Conservation (phyloP, 2,329 filamentous ascomycete species). For the Coleophoma cylindrospora region DNA sequence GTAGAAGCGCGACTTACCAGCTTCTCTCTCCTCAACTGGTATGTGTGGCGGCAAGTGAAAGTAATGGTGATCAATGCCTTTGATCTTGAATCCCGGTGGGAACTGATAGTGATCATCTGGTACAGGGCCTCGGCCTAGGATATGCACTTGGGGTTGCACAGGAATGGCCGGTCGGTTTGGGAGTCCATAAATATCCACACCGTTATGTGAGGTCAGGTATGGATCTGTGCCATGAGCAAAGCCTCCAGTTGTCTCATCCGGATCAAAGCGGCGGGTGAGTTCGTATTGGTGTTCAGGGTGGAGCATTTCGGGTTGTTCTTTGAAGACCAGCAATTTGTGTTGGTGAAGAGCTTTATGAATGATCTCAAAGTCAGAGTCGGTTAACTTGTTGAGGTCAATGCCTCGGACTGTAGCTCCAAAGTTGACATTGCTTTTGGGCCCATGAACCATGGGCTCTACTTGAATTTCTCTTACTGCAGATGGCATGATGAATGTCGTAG, state of each 20-base stretch:
- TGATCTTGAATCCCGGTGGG: constrained; percentile 31
- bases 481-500: constrained; percentile 14
- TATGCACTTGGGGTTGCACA: constrained; percentile 31
- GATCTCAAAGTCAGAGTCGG: constrained; percentile 26
- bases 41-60: constrained; percentile 34
- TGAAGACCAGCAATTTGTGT: constrained; percentile 32
- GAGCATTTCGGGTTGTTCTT: constrained; percentile 30
- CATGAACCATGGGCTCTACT: constrained; percentile 21
- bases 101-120: constrained; percentile 30
- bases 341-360: constrained; percentile 28
- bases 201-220: constrained; percentile 26
- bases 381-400: constrained; percentile 31
- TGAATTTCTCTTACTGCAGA: constrained; percentile 21
- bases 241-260: constrained; percentile 28
- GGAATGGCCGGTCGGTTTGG: constrained; percentile 27
- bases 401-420: constrained; percentile 30
- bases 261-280: constrained; percentile 28
- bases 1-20: constrained; percentile 29
- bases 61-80: constrained; percentile 30
- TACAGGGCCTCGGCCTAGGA: constrained; percentile 30
- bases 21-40: constrained; percentile 25
- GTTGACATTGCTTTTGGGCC: constrained; percentile 25
- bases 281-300: constrained; percentile 29
- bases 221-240: constrained; percentile 33
- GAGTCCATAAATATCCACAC: constrained; percentile 30